Evolutionary conservation across 139 green algal species (phyloP).

Genomic region (Volvox reticuliferus): DNA sequence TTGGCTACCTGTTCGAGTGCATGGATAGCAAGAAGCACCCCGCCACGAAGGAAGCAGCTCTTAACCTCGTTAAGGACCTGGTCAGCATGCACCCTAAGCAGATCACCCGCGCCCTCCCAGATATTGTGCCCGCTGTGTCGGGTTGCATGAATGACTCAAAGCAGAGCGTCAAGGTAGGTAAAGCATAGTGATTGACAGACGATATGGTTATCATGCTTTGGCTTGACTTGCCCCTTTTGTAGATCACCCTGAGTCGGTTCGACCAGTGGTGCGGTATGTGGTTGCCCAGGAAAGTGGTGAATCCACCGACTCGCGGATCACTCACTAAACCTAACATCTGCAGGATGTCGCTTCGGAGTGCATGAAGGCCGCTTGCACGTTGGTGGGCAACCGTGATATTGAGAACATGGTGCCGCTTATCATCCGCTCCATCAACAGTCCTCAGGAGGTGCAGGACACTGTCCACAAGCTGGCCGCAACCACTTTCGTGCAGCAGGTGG

Average conservation of each 20-base stretch:
- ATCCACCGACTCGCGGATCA: too few relatives aligned
- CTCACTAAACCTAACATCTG: neutral
- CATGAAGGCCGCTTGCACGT: conserved; percentile 51
- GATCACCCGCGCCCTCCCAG: conserved; percentile 74
- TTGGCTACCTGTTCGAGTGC: conserved; percentile 77
- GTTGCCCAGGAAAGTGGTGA: too few relatives aligned
- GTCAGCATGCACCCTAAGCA: conserved; percentile 66
- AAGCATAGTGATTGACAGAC: neutral
- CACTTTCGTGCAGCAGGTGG: conserved; percentile 89
- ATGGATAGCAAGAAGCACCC: conserved; percentile 79
- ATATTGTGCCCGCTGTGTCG: conserved; percentile 84
- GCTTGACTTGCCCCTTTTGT: too few relatives aligned
- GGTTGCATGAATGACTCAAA: conserved; percentile 58
- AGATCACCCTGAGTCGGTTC: too few relatives aligned
- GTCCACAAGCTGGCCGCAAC: conserved; percentile 94
- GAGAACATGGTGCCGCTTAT: conserved; percentile 89
- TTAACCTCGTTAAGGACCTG: conserved; percentile 75
- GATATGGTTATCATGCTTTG: too few relatives aligned
- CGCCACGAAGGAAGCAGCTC: conserved; percentile 83
- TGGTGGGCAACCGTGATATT: conserved; percentile 91
- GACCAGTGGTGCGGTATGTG: too few relatives aligned
- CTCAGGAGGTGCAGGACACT: conserved; percentile 82
- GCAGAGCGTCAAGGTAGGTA: conserved; percentile 54
- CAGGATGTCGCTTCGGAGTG: conserved; percentile 47
- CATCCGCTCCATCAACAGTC: conserved; percentile 82